Evolutionary conservation across 2,329 filamentous ascomycete species (phyloP), one percentile per base, ranked within the genome.

Genomic region (Pyrenophora tritici-repentis): DNA sequence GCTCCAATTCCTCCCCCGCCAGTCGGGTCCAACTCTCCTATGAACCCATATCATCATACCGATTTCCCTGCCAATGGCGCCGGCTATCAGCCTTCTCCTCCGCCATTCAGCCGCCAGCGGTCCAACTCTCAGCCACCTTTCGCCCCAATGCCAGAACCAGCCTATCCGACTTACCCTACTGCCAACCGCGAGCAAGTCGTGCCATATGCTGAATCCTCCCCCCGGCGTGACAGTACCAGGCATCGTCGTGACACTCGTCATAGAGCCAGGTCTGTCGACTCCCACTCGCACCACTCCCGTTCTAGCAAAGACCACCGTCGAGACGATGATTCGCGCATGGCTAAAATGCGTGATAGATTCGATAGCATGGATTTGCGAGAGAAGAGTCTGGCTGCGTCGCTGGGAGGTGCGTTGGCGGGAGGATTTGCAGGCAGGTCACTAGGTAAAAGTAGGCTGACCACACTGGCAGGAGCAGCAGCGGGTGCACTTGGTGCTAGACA

Each of bases 381-480:
- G 24, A 66, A 62, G 52, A 62, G 62, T 50, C 53, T 73, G 56
- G 67, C 67, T 39, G 70, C 71, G 58, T 66, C 67, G 47, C 61
- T 70, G 61, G 70, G 63, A 65, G 71, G 71, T 71, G 71, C 70
- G 66, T 71, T 74, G 60, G 71, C 66, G 36, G 71, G 71, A 50
- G 71, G 70, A 41, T 48, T 74, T 45, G 67, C 68, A 20, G 70
- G 68, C 31, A 68, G 62, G 37, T 53, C 61, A 47, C 44, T 71
- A 42, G 68, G 69, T 37, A 65, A 68, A 42, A 66, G 68, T 50
- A 69, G 61, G 59, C 67, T 74, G 56, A 72, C 70, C 36, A 69
- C 70, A 47, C 51, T 73, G 42, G 67, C 67, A 72, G 71, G 71
- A 54, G 70, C 66, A 24, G 71, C 70, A 17, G 67, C 71, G 18